Evolutionary conservation across 768 basidiomycete genomes (phyloP), one percentile per base, ranked within the genome.

Genomic region (Phylloporus sp.): DNA sequence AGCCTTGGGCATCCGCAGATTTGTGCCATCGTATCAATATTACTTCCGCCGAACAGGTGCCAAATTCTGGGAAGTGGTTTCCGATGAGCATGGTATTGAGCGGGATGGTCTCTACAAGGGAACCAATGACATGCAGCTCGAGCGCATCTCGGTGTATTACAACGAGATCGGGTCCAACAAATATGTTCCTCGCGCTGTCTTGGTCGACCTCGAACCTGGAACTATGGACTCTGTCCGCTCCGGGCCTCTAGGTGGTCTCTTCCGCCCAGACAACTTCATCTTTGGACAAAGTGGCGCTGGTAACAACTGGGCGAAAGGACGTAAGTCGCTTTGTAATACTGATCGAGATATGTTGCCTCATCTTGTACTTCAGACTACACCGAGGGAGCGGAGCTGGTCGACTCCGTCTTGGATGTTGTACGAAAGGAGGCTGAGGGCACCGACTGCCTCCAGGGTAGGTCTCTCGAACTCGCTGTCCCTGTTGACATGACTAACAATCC

Each of bases 221-320:
- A 92, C 90, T 42, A 91, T 92, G 90, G 90, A 92, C 66, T 87
- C 90, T 50, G 83, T 92, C 50, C 88, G 88, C 70, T 85, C 86
- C 42, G 90, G 90, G 42, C 89, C 91, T 58, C 80, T 95, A 44
- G 93, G 94, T 63, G 73, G 74, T 55, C 82, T 98, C 55, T 97
- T 96, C 89, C 85, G 91, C 60, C 94, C 94, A 29, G 94, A 96
- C 74, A 97, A 96, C 80, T 95, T 95, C 64, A 92, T 97, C 62
- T 96, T 94, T 56, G 95, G 93, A 46, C 95, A 98, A 72, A 92
- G 84, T 69, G 93, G 93, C 72, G 95, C 93, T 59, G 94, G 95
- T 65, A 97, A 99, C 82, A 98, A 98, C 76, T 98, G 96, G 96
- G 95, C 96, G 20, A 99, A 98, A 85, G 95, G 95, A 78, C 88